A percentile compares a stretch with the other conserved stretches of the same genome.
These are phyloP conservation scores for Biscogniauxia sp. DNA, from an alignment of 2,329 filamentous ascomycete species.

Conservation along the genomic window DNA sequence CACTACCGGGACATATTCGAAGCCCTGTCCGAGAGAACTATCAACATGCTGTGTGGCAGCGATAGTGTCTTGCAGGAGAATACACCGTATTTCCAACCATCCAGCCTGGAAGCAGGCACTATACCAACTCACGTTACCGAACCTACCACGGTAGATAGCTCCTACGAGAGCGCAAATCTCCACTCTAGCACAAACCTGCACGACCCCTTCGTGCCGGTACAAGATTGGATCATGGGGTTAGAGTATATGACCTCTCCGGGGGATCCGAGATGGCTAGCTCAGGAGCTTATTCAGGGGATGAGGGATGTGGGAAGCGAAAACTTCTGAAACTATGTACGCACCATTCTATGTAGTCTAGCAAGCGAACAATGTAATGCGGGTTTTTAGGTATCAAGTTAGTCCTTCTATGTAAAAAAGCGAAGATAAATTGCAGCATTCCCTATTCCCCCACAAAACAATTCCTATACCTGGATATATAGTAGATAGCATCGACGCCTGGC, in stretches of 20 bases:
- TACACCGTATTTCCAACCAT: too few species aligned
- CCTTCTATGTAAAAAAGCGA: too few species aligned
- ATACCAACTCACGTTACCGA: too few species aligned
- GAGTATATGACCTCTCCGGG: conserved; percentile 16
- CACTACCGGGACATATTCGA: conserved; percentile 36
- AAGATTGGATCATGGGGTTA: conserved; percentile 21
- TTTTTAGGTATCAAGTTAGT: too few species aligned
- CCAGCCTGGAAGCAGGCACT: too few species aligned
- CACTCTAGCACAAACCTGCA: too few species aligned
- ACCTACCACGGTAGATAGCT: not conserved
- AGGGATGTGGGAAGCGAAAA: not conserved
- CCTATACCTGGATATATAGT: too few species aligned
- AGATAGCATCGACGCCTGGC: too few species aligned
- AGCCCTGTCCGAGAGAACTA: conserved; percentile 27
- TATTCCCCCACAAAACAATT: too few species aligned
- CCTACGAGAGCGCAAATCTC: not conserved
- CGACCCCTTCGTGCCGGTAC: conserved; percentile 2
- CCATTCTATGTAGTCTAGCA: too few species aligned
- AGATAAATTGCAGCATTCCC: too few species aligned
- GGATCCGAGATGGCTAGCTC: conserved; percentile 22
- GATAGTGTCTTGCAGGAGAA: not conserved
- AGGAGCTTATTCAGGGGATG: conserved; percentile 20
- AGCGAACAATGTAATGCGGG: too few species aligned
- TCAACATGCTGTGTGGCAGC: conserved; percentile 26
- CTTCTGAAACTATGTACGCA: not conserved